phyloP scores from a whole-genome alignment of 2,329 filamentous ascomycete genomes.

The Lachnellula occidentalis region DNA sequence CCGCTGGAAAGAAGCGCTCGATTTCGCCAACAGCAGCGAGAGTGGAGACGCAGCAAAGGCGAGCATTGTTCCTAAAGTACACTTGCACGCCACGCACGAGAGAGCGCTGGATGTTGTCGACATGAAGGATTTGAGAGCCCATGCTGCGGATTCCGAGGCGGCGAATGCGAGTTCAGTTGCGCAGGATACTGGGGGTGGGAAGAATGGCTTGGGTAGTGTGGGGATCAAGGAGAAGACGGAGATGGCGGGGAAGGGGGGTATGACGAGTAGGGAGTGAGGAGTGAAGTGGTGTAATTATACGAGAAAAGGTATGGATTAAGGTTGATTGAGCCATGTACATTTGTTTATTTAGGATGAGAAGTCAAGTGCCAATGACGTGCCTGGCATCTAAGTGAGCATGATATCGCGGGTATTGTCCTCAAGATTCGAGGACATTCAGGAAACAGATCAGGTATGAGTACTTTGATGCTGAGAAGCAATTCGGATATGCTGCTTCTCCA shows the following conservation, averaged over 20 bases:
- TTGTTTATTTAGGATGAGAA: too few relatives aligned
- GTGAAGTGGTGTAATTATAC: too few relatives aligned
- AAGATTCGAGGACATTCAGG: too few relatives aligned
- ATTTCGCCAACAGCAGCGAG: constrained; percentile 9
- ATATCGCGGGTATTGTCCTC: too few relatives aligned
- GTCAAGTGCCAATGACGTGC: too few relatives aligned
- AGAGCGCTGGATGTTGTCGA: constrained; percentile 30
- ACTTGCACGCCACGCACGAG: constrained; percentile 34
- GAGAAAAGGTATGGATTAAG: too few relatives aligned
- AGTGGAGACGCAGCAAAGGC: constrained; percentile 9
- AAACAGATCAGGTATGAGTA: too few relatives aligned
- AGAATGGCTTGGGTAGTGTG: constrained; percentile 9
- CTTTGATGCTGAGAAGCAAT: too few relatives aligned
- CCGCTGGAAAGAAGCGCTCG: constrained; percentile 51
- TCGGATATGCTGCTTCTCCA: too few relatives aligned
- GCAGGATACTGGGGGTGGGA: constrained; percentile 11
- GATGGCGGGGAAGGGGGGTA: constrained; percentile 15
- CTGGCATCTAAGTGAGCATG: too few relatives aligned
- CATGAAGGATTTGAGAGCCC: constrained; percentile 32
- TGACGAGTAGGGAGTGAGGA: constrained; percentile 8
- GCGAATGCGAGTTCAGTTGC: constrained; percentile 19
- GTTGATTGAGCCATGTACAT: too few relatives aligned
- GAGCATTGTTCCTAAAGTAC: constrained; percentile 30
- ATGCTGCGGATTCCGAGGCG: constrained; percentile 22
- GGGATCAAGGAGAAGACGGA: constrained; percentile 18